These are phyloP conservation scores for Daldinia concentrica DNA, from an alignment of 495 filamentous ascomycete genomes.

Conservation along the genomic window DNA sequence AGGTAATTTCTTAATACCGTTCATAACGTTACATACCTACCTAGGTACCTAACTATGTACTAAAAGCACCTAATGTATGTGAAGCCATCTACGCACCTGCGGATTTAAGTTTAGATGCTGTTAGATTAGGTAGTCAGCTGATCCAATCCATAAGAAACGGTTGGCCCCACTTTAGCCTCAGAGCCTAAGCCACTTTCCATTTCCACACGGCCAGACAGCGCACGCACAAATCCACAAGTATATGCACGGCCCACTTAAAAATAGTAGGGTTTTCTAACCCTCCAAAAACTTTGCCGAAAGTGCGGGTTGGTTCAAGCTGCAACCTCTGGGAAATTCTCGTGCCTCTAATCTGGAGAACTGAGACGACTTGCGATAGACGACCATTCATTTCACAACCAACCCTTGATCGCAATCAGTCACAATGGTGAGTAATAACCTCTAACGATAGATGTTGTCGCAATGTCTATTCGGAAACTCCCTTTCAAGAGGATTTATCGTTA, in stretches of 20 bases:
- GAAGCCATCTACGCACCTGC: no score
- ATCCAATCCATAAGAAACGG: no score
- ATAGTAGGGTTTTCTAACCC: slow-evolving; percentile 60
- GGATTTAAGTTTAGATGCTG: no score
- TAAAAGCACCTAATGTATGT: no score
- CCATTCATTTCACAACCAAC: slow-evolving; percentile 37
- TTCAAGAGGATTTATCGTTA: slow-evolving; percentile 24
- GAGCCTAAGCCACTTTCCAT: neutral
- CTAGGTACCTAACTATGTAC: no score
- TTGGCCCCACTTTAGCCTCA: neutral
- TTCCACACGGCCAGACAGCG: neutral
- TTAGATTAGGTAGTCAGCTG: no score
- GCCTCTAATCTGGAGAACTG: slow-evolving; percentile 47
- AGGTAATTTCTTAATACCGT: no score
- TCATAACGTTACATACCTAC: no score
- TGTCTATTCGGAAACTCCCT: neutral
- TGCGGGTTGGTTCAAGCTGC: slow-evolving; percentile 43
- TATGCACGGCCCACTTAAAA: slow-evolving; percentile 23
- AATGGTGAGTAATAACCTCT: slow-evolving; percentile 62
- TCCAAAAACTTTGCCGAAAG: slow-evolving; percentile 59
- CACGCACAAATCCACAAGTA: slow-evolving; percentile 24
- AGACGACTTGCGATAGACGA: slow-evolving; percentile 44
- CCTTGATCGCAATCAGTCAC: slow-evolving; percentile 71
- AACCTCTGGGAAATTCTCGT: slow-evolving; percentile 46
- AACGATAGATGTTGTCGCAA: slow-evolving; percentile 7